Base-by-base conservation (phyloP, 495 filamentous ascomycete species). In the Penicillium longicatenatum region DNA sequence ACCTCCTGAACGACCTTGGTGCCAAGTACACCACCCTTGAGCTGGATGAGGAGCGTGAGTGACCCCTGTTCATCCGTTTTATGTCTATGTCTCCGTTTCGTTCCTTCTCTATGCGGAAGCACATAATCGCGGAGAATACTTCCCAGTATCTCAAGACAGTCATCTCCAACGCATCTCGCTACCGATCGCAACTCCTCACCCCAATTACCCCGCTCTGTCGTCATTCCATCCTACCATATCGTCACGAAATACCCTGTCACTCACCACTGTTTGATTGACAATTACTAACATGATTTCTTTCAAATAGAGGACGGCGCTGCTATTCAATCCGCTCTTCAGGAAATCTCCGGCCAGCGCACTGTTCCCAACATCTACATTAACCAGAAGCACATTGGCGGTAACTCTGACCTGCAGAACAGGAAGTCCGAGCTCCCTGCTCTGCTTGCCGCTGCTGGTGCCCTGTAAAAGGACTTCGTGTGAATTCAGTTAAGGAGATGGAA, bases 311-410 rank as follows among this genome's bases (percentile, higher is more conserved):
- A 97, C 72, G 93, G 94, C 55, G 60, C 73, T 52, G 93, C 80
- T 7, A 85, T 99, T 71, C 94, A 99, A 76, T 75, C 80, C 57
- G 93, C 93, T 17, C 88, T 99, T 56, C 62, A 76, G 37, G 86
- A 95, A 65, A 85, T 98, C 61, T 90, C 85, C 42, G 74, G 77
- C 64, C 95, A 99, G 81, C 77, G 84, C 64, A 92, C 88, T 58
- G 94, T 99, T 8, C 94, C 94, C 53, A 97, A 96, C 77, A 90
- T 97, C 77, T 99, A 87, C 80, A 97, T 99, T 77, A 73, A 74
- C 62, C 72, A 92, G 80, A 73, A 92, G 73, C 94, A 97, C 75
- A 94, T 99, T 70, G 93, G 94, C 39, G 94, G 94, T 49, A 97
- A 98, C 84, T 96, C 92, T 6, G 95, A 98, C 66, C 74, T 98